Percentiles rank a stretch among this genome's conserved stretches.
These are phyloP conservation scores for Pythium biforme DNA, from an alignment of 352 stramenopile genomes.

Conservation along the genomic window DNA sequence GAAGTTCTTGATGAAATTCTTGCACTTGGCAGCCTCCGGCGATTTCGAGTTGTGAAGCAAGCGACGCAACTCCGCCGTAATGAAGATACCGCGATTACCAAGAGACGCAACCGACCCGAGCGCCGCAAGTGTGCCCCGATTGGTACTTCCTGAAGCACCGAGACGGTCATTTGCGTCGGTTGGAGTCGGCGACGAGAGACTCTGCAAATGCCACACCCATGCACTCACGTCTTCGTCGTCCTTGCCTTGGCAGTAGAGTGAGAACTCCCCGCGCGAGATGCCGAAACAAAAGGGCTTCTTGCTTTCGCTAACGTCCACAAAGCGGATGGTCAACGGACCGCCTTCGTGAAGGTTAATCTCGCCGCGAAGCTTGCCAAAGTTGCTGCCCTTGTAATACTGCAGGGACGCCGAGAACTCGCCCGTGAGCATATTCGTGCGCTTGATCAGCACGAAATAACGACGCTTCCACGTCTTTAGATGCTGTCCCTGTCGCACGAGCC, in stretches of 20 bases:
- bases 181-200: slow-evolving; percentile 35
- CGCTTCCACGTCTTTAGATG: slow-evolving; percentile 83
- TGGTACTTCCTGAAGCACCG: background rate
- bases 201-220: slow-evolving; percentile 84
- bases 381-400: slow-evolving; percentile 86
- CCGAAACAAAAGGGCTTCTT: slow-evolving; percentile 87
- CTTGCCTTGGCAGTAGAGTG: slow-evolving; percentile 72
- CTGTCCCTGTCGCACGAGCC: slow-evolving; percentile 35
- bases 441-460: slow-evolving; percentile 84
- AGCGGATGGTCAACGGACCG: slow-evolving; percentile 62
- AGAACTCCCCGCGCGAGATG: slow-evolving; percentile 66
- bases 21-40: slow-evolving; percentile 63
- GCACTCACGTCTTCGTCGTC: slow-evolving; percentile 85
- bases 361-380: slow-evolving; percentile 75
- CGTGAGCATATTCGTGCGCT: slow-evolving; percentile 64
- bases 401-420: slow-evolving; percentile 71
- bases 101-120: slow-evolving; percentile 31
- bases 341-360: slow-evolving; percentile 75
- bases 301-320: slow-evolving; percentile 74
- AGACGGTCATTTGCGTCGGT: slow-evolving; percentile 34
- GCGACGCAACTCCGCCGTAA: slow-evolving; percentile 74
- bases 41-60: slow-evolving; percentile 81
- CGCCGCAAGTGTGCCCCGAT: slow-evolving; percentile 9
- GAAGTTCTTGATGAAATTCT: slow-evolving; percentile 60
- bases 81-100: slow-evolving; percentile 73